A percentile compares a stretch with the other conserved stretches of the same genome.
phyloP scores from a whole-genome alignment of 2,329 filamentous ascomycete genomes.

The Ceratocystis colombiana region DNA sequence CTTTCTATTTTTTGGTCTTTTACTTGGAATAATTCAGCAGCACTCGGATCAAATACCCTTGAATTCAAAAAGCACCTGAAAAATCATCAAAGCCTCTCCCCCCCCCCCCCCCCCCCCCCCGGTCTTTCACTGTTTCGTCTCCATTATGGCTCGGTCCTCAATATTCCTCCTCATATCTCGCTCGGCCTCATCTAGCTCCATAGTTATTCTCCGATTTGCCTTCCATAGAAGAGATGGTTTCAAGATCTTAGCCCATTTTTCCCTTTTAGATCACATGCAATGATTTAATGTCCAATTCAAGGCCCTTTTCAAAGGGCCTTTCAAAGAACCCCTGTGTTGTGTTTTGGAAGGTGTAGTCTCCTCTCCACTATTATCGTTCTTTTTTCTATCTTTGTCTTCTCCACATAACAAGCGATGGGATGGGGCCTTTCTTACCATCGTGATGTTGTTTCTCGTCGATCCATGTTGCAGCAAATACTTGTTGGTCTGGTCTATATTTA shows the following conservation, averaged over 20 bases:
- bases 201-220: not conserved
- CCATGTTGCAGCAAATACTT: not conserved
- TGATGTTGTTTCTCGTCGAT: not conserved
- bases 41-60: not conserved
- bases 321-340: not conserved
- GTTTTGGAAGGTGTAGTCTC: not conserved
- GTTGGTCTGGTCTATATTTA: not conserved
- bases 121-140: constrained; percentile 8
- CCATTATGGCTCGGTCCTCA: constrained; percentile 16
- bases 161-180: constrained; percentile 19
- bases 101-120: not conserved
- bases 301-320: not conserved
- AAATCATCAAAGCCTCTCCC: not conserved
- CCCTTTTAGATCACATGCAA: constrained; percentile 1
- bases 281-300: not conserved
- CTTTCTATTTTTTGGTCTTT: not conserved
- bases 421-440: not conserved
- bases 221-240: not conserved
- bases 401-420: too few relatives aligned
- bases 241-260: constrained; percentile 12
- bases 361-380: not conserved
- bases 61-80: not conserved
- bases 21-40: not conserved
- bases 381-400: not conserved
- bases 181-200: constrained; percentile 7